Evolutionary conservation across 768 basidiomycete species (phyloP).

Genomic region (Chalciporus piperatus): DNA sequence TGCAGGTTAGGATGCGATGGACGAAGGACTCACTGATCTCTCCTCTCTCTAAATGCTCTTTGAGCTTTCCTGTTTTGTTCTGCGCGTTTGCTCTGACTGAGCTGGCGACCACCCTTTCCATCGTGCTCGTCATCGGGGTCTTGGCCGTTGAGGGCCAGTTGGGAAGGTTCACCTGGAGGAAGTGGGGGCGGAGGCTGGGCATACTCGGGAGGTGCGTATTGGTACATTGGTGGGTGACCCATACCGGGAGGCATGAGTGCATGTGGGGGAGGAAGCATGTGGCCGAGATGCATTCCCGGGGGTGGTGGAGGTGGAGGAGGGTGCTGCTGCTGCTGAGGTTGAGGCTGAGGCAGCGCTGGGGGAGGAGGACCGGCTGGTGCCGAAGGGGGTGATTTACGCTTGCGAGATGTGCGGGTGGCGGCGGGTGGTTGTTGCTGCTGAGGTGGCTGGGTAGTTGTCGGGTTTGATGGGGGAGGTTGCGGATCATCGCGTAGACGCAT

Average conservation of each 20-base stretch:
- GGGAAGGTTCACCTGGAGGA: constrained; percentile 22
- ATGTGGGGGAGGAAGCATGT: constrained; percentile 54
- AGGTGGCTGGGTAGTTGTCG: constrained; percentile 14
- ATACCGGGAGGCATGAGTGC: constrained; percentile 46
- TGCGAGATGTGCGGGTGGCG: constrained; percentile 41
- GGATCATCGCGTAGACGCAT: constrained; percentile 67
- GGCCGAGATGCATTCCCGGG: constrained; percentile 42
- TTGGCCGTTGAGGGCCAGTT: constrained; percentile 28
- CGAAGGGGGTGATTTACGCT: constrained; percentile 66
- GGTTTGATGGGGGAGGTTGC: constrained; percentile 10
- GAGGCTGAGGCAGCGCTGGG: constrained; percentile 24
- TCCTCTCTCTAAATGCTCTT: constrained; percentile 83
- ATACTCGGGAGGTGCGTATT: constrained; percentile 34
- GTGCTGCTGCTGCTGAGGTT: constrained; percentile 27
- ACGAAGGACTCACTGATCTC: constrained; percentile 72
- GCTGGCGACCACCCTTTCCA: constrained; percentile 39
- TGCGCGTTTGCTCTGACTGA: constrained; percentile 83
- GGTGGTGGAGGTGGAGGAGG: constrained; percentile 34
- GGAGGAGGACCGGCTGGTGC: constrained; percentile 15
- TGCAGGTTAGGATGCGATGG: neutral
- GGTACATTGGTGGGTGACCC: constrained; percentile 30
- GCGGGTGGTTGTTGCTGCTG: constrained; percentile 7
- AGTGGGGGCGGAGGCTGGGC: constrained; percentile 27
- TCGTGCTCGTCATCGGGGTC: neutral
- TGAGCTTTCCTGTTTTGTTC: constrained; percentile 96